Evolutionary conservation across 768 basidiomycete genomes (phyloP), one percentile per base, ranked within the genome.

Genomic region (Leucosporidium yakuticum): DNA sequence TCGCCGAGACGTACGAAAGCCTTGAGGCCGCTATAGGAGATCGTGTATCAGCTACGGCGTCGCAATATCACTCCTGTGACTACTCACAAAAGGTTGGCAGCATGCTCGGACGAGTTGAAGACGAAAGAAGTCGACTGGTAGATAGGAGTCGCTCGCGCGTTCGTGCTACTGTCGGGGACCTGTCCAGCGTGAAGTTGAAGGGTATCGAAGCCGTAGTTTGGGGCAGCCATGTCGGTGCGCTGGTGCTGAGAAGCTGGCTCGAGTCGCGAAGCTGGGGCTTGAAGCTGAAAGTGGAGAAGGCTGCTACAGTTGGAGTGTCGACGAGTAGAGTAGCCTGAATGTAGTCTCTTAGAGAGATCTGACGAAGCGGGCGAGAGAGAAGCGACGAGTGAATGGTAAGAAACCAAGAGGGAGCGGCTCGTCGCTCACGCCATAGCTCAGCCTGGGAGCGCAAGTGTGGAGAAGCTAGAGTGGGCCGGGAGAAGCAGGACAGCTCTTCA

Each of bases 171-270:
- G 63, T 76, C 76, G 23, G 65, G 39, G 8, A 17, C 21, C 19
- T 78, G 86, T 2, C 89, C 89, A 23, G 85, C 89, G 76, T 91
- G 89, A 8, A 90, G 81, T 77, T 89, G 88, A 57, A 90, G 80
- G 2, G 88, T 90, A 74, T 90, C 88, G 73, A 90, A 89, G 25
- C n/a, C 31, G 59, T 25, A 25, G 7, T 60, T 19, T 17, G 17
- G 11, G 8, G 15, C 14, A n/a, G 8, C 50, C 23, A n/a, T 8
- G 50, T 8, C 17, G 17, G 47, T 48, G 21, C 47, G 47, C 11
- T 21, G 14, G 14, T 48, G 14, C 47, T 12, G 47, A 48, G 47
- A 12, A 48, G 14, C 47, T 12, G 21, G 17, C 8, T 51, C 8
- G 53, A 20, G 65, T 65, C 59, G 60, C 65, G 25, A 59, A 51